Evolutionary conservation across 176 grass and related monocot species (phyloP).

Genomic region (Carex kokanica): DNA sequence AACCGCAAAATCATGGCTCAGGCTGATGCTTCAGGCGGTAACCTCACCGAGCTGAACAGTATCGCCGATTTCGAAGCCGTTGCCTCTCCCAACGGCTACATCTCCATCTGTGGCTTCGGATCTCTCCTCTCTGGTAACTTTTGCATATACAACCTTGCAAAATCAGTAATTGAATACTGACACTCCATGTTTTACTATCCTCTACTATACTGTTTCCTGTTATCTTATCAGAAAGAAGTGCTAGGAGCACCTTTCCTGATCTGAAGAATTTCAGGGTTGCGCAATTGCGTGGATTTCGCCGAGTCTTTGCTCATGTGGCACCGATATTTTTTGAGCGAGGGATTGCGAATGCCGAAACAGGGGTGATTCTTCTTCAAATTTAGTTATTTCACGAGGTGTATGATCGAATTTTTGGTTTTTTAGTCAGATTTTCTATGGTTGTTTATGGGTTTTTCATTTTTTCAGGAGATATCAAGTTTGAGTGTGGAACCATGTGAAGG

Average conservation of each 20-base stretch:
- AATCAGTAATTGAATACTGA: no score
- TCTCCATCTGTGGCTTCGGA: constrained; percentile 82
- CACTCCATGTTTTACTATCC: no score
- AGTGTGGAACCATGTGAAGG: constrained; percentile 67
- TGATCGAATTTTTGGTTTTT: constrained; percentile 16
- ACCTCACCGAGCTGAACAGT: constrained; percentile 37
- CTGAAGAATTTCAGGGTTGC: constrained; percentile 71
- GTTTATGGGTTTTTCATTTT: constrained; percentile 26
- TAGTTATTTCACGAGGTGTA: constrained; percentile 8
- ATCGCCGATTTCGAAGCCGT: constrained; percentile 44
- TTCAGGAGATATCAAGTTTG: constrained; percentile 84
- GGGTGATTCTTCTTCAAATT: constrained; percentile 23
- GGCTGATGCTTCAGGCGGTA: not conserved
- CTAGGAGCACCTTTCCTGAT: constrained; percentile 92
- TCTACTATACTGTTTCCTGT: not conserved
- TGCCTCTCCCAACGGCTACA: constrained; percentile 32
- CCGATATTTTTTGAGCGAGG: constrained; percentile 92
- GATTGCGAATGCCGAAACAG: constrained; percentile 58
- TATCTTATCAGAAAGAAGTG: constrained; percentile 55
- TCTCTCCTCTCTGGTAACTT: constrained; percentile 83
- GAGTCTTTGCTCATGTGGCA: constrained; percentile 77
- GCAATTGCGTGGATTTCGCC: constrained; percentile 62
- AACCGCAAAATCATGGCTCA: not conserved
- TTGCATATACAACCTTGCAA: no score
- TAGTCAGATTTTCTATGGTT: not conserved